Percentiles rank a stretch among this genome's conserved stretches.
These are phyloP conservation scores for Wickerhamomyces ciferrii DNA, from an alignment of 805 yeast genomes.

Conservation along the genomic window DNA sequence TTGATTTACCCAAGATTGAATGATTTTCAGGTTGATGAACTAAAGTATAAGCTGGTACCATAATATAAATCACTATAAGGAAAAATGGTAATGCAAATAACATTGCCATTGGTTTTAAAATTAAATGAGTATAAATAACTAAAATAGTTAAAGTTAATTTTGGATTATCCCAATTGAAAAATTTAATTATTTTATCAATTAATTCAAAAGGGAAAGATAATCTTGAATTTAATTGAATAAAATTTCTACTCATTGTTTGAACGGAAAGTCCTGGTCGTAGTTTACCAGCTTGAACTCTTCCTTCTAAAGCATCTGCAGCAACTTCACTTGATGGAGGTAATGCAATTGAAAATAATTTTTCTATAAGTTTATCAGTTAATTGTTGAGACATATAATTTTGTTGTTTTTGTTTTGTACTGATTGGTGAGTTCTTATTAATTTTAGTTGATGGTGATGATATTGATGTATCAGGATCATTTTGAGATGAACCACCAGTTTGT, in stretches of 20 bases:
- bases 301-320: constrained; percentile 37
- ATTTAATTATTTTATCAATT: constrained; percentile 48
- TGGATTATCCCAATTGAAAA: constrained; percentile 64
- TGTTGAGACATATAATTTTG: constrained; percentile 8
- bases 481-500: neutral
- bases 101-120: constrained; percentile 55
- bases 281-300: constrained; percentile 55
- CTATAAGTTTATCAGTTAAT: constrained; percentile 67
- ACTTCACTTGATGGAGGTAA: constrained; percentile 56
- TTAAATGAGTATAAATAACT: constrained; percentile 41
- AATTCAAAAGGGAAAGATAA: constrained; percentile 55
- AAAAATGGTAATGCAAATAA: constrained; percentile 50
- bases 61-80: constrained; percentile 43
- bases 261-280: constrained; percentile 66
- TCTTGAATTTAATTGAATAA: constrained; percentile 57
- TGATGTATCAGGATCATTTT: neutral
- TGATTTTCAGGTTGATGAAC: constrained; percentile 59
- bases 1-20: constrained; percentile 22
- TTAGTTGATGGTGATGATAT: neutral
- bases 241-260: constrained; percentile 63
- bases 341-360: constrained; percentile 65
- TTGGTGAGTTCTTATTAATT: neutral
- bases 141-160: constrained; percentile 55
- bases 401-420: neutral
- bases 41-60: constrained; percentile 62